A percentile compares a stretch with the other conserved stretches of the same genome.
phyloP scores from a whole-genome alignment of 2,329 filamentous ascomycete genomes.

The Pseudocercospora fijiensis region DNA sequence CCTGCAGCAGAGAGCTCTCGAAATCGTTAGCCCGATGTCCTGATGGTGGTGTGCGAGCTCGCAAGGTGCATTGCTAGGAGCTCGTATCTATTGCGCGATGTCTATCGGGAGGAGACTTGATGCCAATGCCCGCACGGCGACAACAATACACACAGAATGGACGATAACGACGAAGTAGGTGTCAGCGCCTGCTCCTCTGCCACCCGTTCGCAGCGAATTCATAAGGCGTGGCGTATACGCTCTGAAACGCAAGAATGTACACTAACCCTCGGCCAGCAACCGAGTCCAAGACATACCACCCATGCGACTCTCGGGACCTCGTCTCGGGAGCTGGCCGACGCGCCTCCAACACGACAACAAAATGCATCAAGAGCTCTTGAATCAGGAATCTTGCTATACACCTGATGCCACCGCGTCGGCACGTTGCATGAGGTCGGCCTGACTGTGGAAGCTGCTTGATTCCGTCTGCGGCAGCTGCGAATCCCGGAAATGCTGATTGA shows the following conservation, averaged over 20 bases:
- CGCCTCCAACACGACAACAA: not conserved
- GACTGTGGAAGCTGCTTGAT: not conserved
- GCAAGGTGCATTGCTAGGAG: constrained; percentile 3
- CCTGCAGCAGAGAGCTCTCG: not conserved
- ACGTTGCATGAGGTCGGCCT: not conserved
- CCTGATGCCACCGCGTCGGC: not conserved
- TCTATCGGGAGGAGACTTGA: not conserved
- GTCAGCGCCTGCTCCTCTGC: not conserved
- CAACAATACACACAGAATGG: constrained; percentile 3
- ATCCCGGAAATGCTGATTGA: not conserved
- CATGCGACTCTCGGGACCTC: constrained; percentile 1
- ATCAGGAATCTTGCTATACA: not conserved
- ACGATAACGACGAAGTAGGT: not conserved
- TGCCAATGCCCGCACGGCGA: constrained; percentile 11
- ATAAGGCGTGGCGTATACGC: not conserved
- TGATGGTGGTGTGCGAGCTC: constrained; percentile 9
- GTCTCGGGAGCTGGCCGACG: not conserved
- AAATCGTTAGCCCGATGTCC: not conserved
- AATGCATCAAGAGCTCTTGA: not conserved
- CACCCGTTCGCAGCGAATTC: constrained; percentile 4
- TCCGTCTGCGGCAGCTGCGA: not conserved
- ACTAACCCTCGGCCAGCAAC: not conserved
- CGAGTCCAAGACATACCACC: not conserved
- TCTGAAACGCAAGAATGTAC: constrained; percentile 20
- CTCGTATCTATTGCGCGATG: constrained; percentile 13